phyloP scores from a whole-genome alignment of 2,329 filamentous ascomycete genomes.

The Colletotrichum theobromicola region DNA sequence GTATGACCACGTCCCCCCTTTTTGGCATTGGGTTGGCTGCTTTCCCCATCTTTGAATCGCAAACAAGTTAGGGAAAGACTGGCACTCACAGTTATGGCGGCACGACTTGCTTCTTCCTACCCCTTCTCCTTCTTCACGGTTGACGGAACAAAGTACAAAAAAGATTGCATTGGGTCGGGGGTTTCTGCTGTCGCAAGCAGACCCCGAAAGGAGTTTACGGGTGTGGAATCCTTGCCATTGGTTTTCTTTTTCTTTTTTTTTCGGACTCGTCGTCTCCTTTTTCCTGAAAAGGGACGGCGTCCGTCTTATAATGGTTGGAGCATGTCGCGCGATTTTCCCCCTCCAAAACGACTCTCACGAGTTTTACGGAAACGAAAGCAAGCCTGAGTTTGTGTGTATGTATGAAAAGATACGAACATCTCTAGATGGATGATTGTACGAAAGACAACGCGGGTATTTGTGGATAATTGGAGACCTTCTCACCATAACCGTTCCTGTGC shows the following conservation, averaged over 20 bases:
- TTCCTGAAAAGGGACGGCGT: neutral
- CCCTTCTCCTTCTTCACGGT: neutral
- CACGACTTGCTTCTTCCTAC: neutral
- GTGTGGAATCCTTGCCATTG: neutral
- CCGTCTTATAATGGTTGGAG: neutral
- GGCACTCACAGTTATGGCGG: neutral
- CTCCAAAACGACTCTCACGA: neutral
- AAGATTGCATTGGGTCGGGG: conserved; percentile 13
- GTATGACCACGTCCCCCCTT: neutral
- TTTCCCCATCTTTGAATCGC: neutral
- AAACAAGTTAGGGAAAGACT: neutral
- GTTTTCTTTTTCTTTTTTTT: neutral
- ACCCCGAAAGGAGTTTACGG: conserved; percentile 6
- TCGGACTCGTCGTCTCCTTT: neutral
- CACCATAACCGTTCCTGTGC: neutral
- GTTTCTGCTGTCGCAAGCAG: neutral
- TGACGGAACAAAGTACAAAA: neutral
- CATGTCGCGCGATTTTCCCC: neutral
- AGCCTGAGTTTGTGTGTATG: neutral
- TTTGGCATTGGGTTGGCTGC: neutral
- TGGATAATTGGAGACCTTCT: neutral
- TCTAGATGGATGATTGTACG: conserved; percentile 8
- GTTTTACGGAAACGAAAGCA: neutral
- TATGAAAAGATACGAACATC: neutral
- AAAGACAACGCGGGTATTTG: neutral